Percentiles rank a stretch among this genome's conserved stretches.
Evolutionary conservation across 768 basidiomycete genomes (phyloP).

Genomic region (Naganishia kalamii): DNA sequence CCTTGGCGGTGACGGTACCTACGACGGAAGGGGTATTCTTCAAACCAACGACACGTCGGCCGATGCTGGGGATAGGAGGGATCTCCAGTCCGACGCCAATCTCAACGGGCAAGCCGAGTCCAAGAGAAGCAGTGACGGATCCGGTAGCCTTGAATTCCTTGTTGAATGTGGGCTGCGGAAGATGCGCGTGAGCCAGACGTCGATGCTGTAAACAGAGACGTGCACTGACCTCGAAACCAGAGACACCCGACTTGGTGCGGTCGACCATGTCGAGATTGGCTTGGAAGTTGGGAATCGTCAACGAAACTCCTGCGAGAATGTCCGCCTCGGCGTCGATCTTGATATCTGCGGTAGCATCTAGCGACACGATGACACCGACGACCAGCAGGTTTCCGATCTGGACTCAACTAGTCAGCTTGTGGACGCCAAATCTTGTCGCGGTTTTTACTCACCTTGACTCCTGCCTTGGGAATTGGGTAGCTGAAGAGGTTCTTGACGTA

Average conservation of each 20-base stretch:
- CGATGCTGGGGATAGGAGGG: not conserved
- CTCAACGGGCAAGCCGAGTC: not conserved
- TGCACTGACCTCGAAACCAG: not conserved
- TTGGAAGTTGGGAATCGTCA: not conserved
- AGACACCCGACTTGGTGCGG: not conserved
- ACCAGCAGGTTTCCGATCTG: not conserved
- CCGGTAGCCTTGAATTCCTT: not conserved
- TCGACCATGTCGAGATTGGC: slow-evolving; percentile 1
- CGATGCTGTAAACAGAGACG: no score
- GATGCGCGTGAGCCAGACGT: not conserved
- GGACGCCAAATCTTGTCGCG: no score
- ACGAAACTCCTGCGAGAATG: not conserved
- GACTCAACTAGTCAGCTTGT: not conserved
- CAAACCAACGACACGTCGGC: not conserved
- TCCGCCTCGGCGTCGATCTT: slow-evolving; percentile 4
- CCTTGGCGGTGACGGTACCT: not conserved
- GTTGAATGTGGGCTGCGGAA: not conserved
- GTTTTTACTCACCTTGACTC: not conserved
- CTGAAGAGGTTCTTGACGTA: not conserved
- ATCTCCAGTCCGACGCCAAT: not conserved
- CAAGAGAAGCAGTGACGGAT: not conserved
- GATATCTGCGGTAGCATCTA: slow-evolving; percentile 6
- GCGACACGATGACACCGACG: slow-evolving; percentile 15
- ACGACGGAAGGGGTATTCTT: not conserved
- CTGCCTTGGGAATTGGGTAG: not conserved